These are phyloP conservation scores for Cryphonectria nitschkei DNA, from an alignment of 2,329 filamentous ascomycete genomes.

Conservation along the genomic window DNA sequence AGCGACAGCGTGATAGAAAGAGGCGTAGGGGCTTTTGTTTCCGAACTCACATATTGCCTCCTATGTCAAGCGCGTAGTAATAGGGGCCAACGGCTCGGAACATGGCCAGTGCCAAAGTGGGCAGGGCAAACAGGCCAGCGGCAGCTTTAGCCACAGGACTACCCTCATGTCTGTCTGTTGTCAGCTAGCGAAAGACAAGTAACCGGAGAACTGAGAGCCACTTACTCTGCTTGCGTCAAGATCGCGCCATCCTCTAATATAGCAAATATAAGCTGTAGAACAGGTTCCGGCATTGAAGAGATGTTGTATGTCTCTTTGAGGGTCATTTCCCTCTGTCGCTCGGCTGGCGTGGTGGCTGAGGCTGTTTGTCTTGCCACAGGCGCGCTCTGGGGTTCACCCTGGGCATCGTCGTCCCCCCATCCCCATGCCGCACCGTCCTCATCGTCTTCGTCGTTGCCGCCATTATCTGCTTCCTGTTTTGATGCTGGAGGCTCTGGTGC, in stretches of 20 bases:
- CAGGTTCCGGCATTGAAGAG: constrained; percentile 81
- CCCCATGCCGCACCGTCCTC: constrained; percentile 74
- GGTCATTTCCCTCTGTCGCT: constrained; percentile 66
- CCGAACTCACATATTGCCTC: constrained; percentile 65
- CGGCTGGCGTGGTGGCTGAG: constrained; percentile 30
- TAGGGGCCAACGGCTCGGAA: constrained; percentile 77
- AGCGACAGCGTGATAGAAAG: too few species aligned
- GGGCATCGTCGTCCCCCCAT: constrained; percentile 73
- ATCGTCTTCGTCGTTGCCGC: constrained; percentile 49
- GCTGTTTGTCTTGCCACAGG: constrained; percentile 18
- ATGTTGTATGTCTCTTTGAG: constrained; percentile 86
- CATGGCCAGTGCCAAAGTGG: constrained; percentile 74
- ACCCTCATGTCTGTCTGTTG: constrained; percentile 43
- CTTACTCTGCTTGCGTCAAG: constrained; percentile 56
- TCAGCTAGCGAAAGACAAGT: constrained; percentile 22
- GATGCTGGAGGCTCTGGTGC: constrained; percentile 32
- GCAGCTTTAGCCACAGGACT: constrained; percentile 69
- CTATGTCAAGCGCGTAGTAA: constrained; percentile 67
- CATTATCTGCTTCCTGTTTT: constrained; percentile 29
- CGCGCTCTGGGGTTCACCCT: constrained; percentile 37
- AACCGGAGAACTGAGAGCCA: background rate
- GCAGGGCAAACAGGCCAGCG: constrained; percentile 70
- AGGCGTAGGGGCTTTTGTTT: background rate
- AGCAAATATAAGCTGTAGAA: constrained; percentile 67
- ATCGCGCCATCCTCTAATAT: constrained; percentile 64